Evolutionary conservation across 2,329 filamentous ascomycete genomes (phyloP).

Genomic region (Septoria linicola): DNA sequence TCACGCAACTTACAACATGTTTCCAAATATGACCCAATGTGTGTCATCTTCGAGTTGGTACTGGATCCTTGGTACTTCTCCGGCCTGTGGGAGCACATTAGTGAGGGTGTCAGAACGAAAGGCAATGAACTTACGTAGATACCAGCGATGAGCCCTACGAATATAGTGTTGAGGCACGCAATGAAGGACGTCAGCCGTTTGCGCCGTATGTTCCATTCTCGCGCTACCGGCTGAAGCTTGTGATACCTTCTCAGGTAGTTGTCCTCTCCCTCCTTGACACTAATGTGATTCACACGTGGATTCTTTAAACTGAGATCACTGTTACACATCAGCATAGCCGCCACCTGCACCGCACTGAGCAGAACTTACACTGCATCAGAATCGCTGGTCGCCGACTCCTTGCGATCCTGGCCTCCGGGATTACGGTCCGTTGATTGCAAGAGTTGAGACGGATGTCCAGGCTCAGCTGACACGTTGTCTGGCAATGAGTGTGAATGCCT

Average conservation of each 20-base stretch:
- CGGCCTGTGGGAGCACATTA: constrained; percentile 49
- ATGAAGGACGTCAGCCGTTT: constrained; percentile 69
- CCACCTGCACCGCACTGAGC: background rate
- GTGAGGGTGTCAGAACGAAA: background rate
- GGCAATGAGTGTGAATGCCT: background rate
- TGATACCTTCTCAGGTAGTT: constrained; percentile 49
- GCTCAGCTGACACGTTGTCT: background rate
- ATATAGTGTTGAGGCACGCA: constrained; percentile 69
- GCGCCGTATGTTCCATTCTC: constrained; percentile 66
- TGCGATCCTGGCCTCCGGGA: background rate
- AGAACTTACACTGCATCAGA: constrained; percentile 11
- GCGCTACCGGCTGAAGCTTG: constrained; percentile 64
- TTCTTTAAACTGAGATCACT: constrained; percentile 32
- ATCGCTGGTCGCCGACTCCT: background rate
- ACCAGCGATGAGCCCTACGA: constrained; percentile 69
- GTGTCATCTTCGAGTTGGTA: constrained; percentile 70
- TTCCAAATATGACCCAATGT: constrained; percentile 69
- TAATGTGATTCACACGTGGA: constrained; percentile 38
- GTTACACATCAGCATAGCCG: background rate
- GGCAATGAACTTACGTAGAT: constrained; percentile 55
- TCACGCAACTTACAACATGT: constrained; percentile 55
- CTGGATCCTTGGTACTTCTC: constrained; percentile 75
- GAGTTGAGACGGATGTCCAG: too few relatives aligned
- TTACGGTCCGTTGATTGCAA: too few relatives aligned
- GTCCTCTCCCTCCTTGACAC: constrained; percentile 38